Percentiles rank a stretch among this genome's conserved stretches.
phyloP scores from a whole-genome alignment of 2,329 filamentous ascomycete genomes.

The Trichoderma hamatum region DNA sequence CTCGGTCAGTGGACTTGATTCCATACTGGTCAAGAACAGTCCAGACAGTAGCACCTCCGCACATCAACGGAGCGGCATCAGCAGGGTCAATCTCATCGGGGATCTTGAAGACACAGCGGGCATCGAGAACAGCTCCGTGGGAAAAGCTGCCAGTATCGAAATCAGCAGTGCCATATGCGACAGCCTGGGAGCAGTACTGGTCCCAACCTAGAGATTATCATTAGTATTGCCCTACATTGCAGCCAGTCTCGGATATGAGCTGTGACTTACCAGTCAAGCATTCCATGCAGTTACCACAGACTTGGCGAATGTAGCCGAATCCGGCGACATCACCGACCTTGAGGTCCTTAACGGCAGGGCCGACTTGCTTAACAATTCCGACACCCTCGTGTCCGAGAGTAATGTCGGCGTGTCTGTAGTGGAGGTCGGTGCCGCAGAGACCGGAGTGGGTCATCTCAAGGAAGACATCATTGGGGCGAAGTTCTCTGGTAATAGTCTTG shows the following conservation, averaged over 20 bases:
- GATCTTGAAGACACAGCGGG: slow-evolving; percentile 55
- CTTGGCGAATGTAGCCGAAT: slow-evolving; percentile 47
- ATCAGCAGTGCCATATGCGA: slow-evolving; percentile 55
- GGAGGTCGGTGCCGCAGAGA: slow-evolving; percentile 65
- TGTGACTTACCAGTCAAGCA: slow-evolving; percentile 17
- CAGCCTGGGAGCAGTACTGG: slow-evolving; percentile 48
- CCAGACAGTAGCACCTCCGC: slow-evolving; percentile 71
- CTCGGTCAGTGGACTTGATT: slow-evolving; percentile 67
- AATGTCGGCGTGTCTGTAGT: slow-evolving; percentile 40
- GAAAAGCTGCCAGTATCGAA: slow-evolving; percentile 38
- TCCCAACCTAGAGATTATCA: slow-evolving; percentile 47
- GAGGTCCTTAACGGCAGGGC: slow-evolving; percentile 51
- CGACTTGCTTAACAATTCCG: slow-evolving; percentile 59
- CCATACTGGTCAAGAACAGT: slow-evolving; percentile 64
- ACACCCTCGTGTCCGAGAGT: slow-evolving; percentile 68
- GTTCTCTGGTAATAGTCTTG: slow-evolving; percentile 14
- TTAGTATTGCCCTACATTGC: slow-evolving; percentile 43
- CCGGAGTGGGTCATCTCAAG: slow-evolving; percentile 68
- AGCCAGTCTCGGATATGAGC: slow-evolving; percentile 48
- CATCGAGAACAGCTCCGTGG: slow-evolving; percentile 36
- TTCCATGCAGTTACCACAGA: slow-evolving; percentile 17
- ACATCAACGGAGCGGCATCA: slow-evolving; percentile 65
- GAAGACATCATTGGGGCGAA: slow-evolving; percentile 54
- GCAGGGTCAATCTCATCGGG: slow-evolving; percentile 47
- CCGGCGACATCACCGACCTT: slow-evolving; percentile 65